Percentiles rank a stretch among this genome's conserved stretches.
phyloP scores from a whole-genome alignment of 108 stramenopile species.

The Bacterosira constricta region DNA sequence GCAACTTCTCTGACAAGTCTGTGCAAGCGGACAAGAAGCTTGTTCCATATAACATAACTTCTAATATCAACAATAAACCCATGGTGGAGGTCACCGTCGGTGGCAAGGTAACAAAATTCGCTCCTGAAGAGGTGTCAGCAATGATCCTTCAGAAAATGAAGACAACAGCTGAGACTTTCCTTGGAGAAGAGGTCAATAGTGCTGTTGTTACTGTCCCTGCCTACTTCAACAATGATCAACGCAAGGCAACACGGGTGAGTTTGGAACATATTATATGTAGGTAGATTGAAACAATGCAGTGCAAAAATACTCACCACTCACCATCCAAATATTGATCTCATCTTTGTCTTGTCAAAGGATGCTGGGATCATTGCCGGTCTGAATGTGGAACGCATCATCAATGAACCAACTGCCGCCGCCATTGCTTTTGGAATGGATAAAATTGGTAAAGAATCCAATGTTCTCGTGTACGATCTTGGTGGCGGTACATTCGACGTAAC shows the following conservation, averaged over 20 bases:
- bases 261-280: too few species aligned
- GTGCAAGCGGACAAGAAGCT: slow-evolving; percentile 98
- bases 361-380: slow-evolving; percentile 93
- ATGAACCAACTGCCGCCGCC: slow-evolving; percentile 97
- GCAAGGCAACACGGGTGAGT: too few species aligned
- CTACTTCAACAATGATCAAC: slow-evolving; percentile 97
- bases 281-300: too few species aligned
- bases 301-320: too few species aligned
- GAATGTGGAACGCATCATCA: slow-evolving; percentile 95
- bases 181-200: slow-evolving; percentile 87
- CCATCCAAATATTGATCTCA: too few species aligned
- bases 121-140: slow-evolving; percentile 88
- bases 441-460: slow-evolving; percentile 85
- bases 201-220: too few species aligned
- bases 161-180: slow-evolving; percentile 80
- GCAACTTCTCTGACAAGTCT: slow-evolving; percentile 90
- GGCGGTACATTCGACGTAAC: slow-evolving; percentile 98
- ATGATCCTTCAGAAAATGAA: slow-evolving; percentile 92
- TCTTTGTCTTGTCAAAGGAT: too few species aligned
- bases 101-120: slow-evolving; percentile 64
- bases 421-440: slow-evolving; percentile 97
- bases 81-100: slow-evolving; percentile 62
- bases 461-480: slow-evolving; percentile 97
- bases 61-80: slow-evolving; percentile 88
- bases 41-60: slow-evolving; percentile 91